Conservation (phyloP, 192 early-diverging fungal species). For the Gryganskiella cystojenkinii region DNA sequence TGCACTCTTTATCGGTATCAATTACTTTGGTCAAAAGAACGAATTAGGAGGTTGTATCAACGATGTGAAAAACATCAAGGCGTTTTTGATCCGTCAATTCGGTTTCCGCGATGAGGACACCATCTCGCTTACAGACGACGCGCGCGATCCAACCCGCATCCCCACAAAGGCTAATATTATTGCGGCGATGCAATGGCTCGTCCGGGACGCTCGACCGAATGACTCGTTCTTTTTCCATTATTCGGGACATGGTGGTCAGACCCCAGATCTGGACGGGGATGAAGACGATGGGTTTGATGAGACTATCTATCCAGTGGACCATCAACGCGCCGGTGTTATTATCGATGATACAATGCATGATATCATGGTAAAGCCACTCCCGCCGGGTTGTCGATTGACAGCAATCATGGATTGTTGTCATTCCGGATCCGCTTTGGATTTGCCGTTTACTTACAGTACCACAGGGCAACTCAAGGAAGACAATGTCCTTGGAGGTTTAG, state of each 20-base stretch:
- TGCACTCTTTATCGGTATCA: constrained; percentile 96
- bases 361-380: constrained; percentile 77
- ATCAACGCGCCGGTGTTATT: constrained; percentile 67
- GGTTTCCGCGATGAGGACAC: constrained; percentile 76
- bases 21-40: constrained; percentile 76
- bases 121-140: constrained; percentile 84
- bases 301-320: constrained; percentile 76
- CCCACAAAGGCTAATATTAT: constrained; percentile 81
- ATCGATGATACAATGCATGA: constrained; percentile 81
- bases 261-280: constrained; percentile 69
- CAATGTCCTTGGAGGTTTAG: constrained; percentile 60
- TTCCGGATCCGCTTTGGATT: constrained; percentile 83
- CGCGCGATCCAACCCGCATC: constrained; percentile 65
- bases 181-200: constrained; percentile 81
- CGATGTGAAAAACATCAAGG: constrained; percentile 81
- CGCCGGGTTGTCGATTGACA: constrained; percentile 74
- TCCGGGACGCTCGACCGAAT: constrained; percentile 73
- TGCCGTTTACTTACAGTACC: constrained; percentile 84
- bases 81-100: constrained; percentile 72
- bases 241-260: constrained; percentile 80
- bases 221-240: constrained; percentile 89
- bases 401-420: constrained; percentile 91
- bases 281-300: constrained; percentile 86
- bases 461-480: constrained; percentile 65
- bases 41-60: constrained; percentile 83